phyloP scores from a whole-genome alignment of 371 early-diverging fungal species.

The Modicella reniformis region DNA sequence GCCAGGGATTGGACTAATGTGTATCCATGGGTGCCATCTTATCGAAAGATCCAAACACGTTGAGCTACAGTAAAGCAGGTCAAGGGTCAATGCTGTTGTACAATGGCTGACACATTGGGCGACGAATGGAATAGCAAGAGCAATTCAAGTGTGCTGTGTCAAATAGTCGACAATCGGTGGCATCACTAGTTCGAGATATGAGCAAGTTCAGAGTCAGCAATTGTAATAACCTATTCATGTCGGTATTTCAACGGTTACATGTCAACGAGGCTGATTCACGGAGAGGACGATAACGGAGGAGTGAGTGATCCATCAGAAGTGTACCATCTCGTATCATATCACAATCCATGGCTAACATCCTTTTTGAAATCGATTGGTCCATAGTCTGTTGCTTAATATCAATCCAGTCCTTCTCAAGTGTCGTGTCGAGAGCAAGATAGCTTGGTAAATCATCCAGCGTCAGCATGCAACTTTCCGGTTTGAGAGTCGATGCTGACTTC shows the following conservation, averaged over 20 bases:
- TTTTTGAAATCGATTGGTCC: slow-evolving; percentile 16
- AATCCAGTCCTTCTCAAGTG: slow-evolving; percentile 62
- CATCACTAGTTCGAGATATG: slow-evolving; percentile 76
- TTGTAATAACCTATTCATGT: slow-evolving; percentile 64
- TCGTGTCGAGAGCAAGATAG: slow-evolving; percentile 51
- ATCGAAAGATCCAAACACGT: too few species aligned
- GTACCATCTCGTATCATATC: slow-evolving; percentile 71
- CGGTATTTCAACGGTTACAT: not conserved
- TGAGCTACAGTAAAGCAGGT: too few species aligned
- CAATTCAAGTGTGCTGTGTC: slow-evolving; percentile 70
- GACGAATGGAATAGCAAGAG: too few species aligned
- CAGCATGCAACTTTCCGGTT: slow-evolving; percentile 59
- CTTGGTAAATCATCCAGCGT: slow-evolving; percentile 62
- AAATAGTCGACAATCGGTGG: slow-evolving; percentile 79
- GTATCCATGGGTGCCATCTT: too few species aligned
- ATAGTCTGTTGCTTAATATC: slow-evolving; percentile 40
- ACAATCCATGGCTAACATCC: slow-evolving; percentile 80
- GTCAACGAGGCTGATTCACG: not conserved
- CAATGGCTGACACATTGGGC: too few species aligned
- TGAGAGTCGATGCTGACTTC: not conserved
- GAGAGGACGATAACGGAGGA: not conserved
- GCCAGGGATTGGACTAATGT: too few species aligned
- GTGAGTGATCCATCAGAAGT: not conserved
- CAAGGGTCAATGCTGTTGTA: too few species aligned
- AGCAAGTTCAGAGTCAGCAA: slow-evolving; percentile 72